phyloP scores from a whole-genome alignment of 1,284 basidiomycete species.

The Fomitiporia mediterranea region DNA sequence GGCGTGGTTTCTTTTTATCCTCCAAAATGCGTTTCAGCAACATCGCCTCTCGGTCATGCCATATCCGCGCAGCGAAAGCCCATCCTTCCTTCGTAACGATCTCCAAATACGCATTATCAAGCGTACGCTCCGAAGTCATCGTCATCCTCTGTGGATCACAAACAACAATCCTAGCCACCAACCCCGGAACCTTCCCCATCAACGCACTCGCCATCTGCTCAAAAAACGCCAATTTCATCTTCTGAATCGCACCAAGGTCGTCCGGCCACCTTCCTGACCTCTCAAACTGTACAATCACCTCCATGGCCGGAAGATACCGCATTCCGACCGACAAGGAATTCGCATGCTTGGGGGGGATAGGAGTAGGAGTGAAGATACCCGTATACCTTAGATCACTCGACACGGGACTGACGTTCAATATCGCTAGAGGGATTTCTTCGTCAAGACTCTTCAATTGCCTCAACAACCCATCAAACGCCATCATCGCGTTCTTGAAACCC shows the following conservation, averaged over 20 bases:
- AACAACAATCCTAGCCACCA: slow-evolving; percentile 56
- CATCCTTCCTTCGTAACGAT: slow-evolving; percentile 80
- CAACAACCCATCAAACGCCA: slow-evolving; percentile 79
- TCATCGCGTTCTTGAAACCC: slow-evolving; percentile 76
- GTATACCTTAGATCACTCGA: slow-evolving; percentile 82
- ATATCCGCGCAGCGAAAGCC: slow-evolving; percentile 82
- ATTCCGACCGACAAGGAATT: slow-evolving; percentile 49
- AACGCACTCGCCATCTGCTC: slow-evolving; percentile 70
- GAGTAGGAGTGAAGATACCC: slow-evolving; percentile 72
- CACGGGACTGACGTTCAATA: slow-evolving; percentile 73
- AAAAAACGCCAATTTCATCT: slow-evolving; percentile 92
- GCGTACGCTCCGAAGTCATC: slow-evolving; percentile 42
- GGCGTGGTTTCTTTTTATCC: slow-evolving; percentile 35
- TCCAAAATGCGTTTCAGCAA: slow-evolving; percentile 72
- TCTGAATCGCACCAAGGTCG: slow-evolving; percentile 88
- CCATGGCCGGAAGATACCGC: slow-evolving; percentile 65
- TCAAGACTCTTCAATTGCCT: slow-evolving; percentile 76
- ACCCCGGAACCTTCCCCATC: slow-evolving; percentile 45
- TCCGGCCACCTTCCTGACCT: slow-evolving; percentile 94
- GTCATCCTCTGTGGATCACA: no score
- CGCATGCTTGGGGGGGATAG: slow-evolving; percentile 42
- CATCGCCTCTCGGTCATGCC: slow-evolving; percentile 82
- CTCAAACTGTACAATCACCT: slow-evolving; percentile 83
- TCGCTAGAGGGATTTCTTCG: slow-evolving; percentile 74
- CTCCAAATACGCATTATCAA: slow-evolving; percentile 73